These are phyloP conservation scores for Didymella pinodella DNA, from an alignment of 2,329 filamentous ascomycete genomes.

Conservation along the genomic window DNA sequence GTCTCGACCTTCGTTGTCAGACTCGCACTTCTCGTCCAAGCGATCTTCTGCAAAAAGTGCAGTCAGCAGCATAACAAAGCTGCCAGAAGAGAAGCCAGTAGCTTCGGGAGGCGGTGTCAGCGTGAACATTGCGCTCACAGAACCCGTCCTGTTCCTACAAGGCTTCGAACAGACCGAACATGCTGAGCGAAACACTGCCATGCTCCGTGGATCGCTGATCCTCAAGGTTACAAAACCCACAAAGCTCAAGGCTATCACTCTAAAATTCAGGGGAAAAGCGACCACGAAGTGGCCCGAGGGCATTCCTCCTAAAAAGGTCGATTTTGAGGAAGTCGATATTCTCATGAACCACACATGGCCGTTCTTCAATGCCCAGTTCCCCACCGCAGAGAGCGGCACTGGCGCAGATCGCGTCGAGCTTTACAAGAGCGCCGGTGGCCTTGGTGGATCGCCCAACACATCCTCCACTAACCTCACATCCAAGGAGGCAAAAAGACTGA, in stretches of 20 bases:
- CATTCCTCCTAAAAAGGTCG: slow-evolving; percentile 86
- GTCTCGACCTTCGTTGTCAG: slow-evolving; percentile 52
- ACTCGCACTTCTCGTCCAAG: slow-evolving; percentile 51
- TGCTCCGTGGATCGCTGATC: slow-evolving; percentile 84
- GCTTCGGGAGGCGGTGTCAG: slow-evolving; percentile 78
- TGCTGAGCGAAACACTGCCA: slow-evolving; percentile 73
- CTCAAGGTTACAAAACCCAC: slow-evolving; percentile 85
- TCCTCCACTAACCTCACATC: slow-evolving; percentile 56
- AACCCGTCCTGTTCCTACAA: slow-evolving; percentile 80
- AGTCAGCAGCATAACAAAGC: slow-evolving; percentile 41
- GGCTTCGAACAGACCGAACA: slow-evolving; percentile 77
- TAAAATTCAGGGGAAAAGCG: slow-evolving; percentile 85
- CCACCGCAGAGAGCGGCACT: slow-evolving; percentile 66
- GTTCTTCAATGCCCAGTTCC: slow-evolving; percentile 84
- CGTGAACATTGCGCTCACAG: slow-evolving; percentile 77
- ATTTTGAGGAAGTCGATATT: slow-evolving; percentile 83
- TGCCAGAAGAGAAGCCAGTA: slow-evolving; percentile 71
- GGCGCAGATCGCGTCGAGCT: slow-evolving; percentile 70
- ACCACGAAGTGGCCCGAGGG: slow-evolving; percentile 96
- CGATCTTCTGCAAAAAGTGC: slow-evolving; percentile 46
- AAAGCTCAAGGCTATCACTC: slow-evolving; percentile 89
- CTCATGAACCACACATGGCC: slow-evolving; percentile 88
- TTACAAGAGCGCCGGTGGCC: slow-evolving; percentile 53
- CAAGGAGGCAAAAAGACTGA: slow-evolving; percentile 71
- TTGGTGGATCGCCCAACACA: slow-evolving; percentile 57